Evolutionary conservation across 768 basidiomycete genomes (phyloP).

Genomic region (Leccinum rimulosum): DNA sequence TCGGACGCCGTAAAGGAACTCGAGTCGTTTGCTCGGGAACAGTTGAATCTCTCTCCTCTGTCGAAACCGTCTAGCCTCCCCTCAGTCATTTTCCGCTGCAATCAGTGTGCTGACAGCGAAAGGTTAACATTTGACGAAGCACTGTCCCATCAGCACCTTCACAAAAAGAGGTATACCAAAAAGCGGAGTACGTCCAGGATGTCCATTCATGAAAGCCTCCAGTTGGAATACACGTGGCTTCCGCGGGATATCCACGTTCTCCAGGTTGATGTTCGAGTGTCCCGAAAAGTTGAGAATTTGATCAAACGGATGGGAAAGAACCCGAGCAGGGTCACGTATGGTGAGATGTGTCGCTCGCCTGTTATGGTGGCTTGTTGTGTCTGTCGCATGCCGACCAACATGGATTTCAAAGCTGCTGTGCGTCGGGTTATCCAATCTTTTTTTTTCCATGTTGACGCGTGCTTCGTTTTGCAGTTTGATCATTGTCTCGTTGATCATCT

Average conservation of each 20-base stretch:
- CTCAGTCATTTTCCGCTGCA: slow-evolving; percentile 14
- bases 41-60: background rate
- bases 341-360: slow-evolving; percentile 2
- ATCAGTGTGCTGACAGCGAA: background rate
- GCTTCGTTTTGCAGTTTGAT: slow-evolving; percentile 1
- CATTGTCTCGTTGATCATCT: slow-evolving; percentile 9
- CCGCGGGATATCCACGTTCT: slow-evolving; percentile 4
- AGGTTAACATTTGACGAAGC: slow-evolving; percentile 8
- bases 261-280: slow-evolving; percentile 5
- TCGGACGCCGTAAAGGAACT: slow-evolving; percentile 9
- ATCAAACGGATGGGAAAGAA: slow-evolving; percentile 9
- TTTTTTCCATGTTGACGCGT: background rate
- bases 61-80: slow-evolving; percentile 6
- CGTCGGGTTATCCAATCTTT: background rate
- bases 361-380: slow-evolving; percentile 6
- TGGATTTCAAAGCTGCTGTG: slow-evolving; percentile 10
- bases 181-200: background rate
- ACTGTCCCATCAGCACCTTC: slow-evolving; percentile 10
- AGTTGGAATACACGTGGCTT: background rate
- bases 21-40: slow-evolving; percentile 4
- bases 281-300: slow-evolving; percentile 10
- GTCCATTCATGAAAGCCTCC: background rate
- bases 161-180: background rate
- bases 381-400: background rate
- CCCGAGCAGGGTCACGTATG: background rate